Conservation (phyloP, 2,329 filamentous ascomycete genomes). For the Penicillium sp. region DNA sequence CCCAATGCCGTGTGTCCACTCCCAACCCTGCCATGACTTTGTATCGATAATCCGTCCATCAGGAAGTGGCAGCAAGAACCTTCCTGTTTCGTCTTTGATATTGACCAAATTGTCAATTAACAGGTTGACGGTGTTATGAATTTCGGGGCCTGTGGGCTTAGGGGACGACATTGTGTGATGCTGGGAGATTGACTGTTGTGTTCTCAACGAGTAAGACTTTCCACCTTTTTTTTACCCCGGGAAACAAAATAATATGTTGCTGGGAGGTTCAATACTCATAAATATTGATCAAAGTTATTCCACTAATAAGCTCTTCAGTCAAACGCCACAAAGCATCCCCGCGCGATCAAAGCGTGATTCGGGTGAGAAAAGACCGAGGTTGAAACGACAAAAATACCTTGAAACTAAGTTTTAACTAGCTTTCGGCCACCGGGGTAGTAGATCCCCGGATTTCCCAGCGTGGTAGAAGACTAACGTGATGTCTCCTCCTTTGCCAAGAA, state of each 20-base stretch:
- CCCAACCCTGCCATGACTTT: slow-evolving; percentile 74
- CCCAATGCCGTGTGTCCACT: slow-evolving; percentile 78
- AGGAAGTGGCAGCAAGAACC: slow-evolving; percentile 67
- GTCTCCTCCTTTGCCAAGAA: slow-evolving; percentile 5
- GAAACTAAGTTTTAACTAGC: background rate
- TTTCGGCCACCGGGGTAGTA: slow-evolving; percentile 11
- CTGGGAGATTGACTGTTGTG: background rate
- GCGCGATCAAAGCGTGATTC: slow-evolving; percentile 18
- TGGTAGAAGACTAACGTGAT: background rate
- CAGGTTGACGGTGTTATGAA: slow-evolving; percentile 59
- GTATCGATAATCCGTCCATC: slow-evolving; percentile 78
- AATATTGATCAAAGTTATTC: slow-evolving; percentile 7
- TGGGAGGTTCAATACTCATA: background rate
- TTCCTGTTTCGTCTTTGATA: slow-evolving; percentile 71
- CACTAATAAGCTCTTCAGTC: slow-evolving; percentile 15
- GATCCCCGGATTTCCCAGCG: slow-evolving; percentile 16
- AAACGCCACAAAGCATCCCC: slow-evolving; percentile 10
- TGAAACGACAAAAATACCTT: background rate
- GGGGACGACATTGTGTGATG: slow-evolving; percentile 17
- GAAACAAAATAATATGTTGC: background rate
- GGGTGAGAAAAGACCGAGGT: slow-evolving; percentile 17
- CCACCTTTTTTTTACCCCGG: background rate
- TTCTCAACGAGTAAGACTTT: background rate
- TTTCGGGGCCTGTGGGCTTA: slow-evolving; percentile 31
- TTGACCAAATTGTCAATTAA: slow-evolving; percentile 73